Percentiles rank a stretch among this genome's conserved stretches.
These are phyloP conservation scores for Prunus yedoensis DNA, from an alignment of 331 rosid species.

Conservation along the genomic window DNA sequence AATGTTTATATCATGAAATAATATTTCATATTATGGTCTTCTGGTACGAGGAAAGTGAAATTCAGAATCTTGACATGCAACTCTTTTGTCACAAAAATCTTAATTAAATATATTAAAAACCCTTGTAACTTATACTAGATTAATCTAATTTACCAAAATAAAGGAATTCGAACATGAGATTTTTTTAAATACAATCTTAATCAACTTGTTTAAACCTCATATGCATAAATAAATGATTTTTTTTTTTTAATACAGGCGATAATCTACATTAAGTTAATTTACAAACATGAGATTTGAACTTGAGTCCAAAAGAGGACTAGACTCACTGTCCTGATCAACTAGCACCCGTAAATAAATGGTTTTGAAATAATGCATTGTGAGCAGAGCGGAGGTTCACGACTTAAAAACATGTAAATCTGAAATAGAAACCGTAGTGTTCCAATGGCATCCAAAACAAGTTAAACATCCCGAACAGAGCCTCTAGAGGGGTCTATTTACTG, in stretches of 20 bases:
- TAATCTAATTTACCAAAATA: too few species aligned
- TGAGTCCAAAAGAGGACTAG: fast-evolving
- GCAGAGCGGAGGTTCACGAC: neutral
- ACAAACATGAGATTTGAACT: too few species aligned
- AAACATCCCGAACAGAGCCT: constrained; percentile 16
- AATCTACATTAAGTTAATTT: too few species aligned
- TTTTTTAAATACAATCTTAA: too few species aligned
- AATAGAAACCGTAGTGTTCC: neutral
- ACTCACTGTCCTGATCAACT: too few species aligned
- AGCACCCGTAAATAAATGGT: too few species aligned
- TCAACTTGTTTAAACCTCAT: too few species aligned
- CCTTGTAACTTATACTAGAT: neutral
- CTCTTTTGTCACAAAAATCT: neutral
- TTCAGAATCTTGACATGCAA: neutral
- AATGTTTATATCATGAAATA: neutral
- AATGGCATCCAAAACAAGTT: neutral
- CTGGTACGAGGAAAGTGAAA: neutral
- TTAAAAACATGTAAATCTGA: neutral
- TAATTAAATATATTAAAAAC: neutral
- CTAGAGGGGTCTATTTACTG: neutral
- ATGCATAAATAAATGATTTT: too few species aligned
- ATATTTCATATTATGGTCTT: neutral
- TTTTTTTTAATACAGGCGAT: too few species aligned
- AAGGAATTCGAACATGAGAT: too few species aligned
- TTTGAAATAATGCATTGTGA: neutral